Evolutionary conservation across 305 asterid species (phyloP).

Genomic region (Fraxinus ornus): DNA sequence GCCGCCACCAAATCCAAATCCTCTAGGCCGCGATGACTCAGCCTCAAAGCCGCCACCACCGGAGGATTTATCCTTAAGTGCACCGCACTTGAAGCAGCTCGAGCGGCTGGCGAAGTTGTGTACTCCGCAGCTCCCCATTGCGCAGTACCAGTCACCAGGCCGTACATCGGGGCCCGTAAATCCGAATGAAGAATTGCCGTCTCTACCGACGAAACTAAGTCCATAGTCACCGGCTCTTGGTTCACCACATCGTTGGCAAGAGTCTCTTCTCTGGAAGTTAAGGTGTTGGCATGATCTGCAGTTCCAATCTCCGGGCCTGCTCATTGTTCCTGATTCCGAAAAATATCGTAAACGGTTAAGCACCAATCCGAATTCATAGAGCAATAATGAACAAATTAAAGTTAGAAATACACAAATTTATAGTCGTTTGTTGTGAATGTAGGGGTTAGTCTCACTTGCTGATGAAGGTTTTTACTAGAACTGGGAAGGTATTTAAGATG

Average conservation of each 20-base stretch:
- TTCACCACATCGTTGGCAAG: too few relatives aligned
- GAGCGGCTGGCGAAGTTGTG: too few relatives aligned
- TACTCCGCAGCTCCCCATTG: not conserved
- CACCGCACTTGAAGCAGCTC: too few relatives aligned
- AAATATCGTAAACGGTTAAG: too few relatives aligned
- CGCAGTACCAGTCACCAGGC: slow-evolving; percentile 98
- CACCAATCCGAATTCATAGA: not conserved
- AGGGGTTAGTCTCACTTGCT: not conserved
- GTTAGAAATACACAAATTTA: too few relatives aligned
- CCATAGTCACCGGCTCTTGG: slow-evolving; percentile 38
- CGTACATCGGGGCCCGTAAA: slow-evolving; percentile 87
- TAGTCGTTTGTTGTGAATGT: too few relatives aligned
- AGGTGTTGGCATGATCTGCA: too few relatives aligned
- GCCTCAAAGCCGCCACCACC: slow-evolving; percentile 27
- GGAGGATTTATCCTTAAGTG: too few relatives aligned
- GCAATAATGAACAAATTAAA: not conserved
- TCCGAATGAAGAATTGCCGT: slow-evolving; percentile 38
- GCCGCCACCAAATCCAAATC: slow-evolving; percentile 34
- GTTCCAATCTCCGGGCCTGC: too few relatives aligned
- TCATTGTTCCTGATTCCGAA: too few relatives aligned
- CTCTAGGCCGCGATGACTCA: slow-evolving; percentile 55
- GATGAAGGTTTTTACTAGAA: not conserved
- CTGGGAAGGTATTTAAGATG: not conserved
- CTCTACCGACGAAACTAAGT: slow-evolving; percentile 45
- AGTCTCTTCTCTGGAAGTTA: too few relatives aligned